Base-by-base conservation (phyloP, 2,329 filamentous ascomycete genomes). In the Zymoseptoria crescenta region DNA sequence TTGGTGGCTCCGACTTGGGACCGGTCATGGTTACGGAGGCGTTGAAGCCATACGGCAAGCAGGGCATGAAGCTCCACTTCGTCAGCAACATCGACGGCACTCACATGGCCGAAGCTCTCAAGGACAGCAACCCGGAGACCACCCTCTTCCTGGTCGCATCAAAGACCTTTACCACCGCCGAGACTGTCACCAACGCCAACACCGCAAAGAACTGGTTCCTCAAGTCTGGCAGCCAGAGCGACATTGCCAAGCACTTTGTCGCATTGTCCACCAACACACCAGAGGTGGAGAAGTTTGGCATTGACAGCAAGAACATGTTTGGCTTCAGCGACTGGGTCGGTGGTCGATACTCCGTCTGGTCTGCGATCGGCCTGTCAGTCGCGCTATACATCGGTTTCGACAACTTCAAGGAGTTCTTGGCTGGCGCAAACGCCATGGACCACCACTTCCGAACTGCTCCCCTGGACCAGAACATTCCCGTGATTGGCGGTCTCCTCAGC, bases 71-170 rank as follows among this genome's bases (percentile, higher is more conserved):
- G 65, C 84, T 97, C 52, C 93, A 97, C 83, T 99, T 99, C 71
- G 94, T 99, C 68, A 97, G 93, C 80, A 99, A 99, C 83, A 97
- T 99, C 73, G 94, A 99, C 74, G 94, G 94, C 67, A 99, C 94
- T 57, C 94, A 99, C 80, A 91, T 97, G 74, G 89, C 91, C 53
- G 94, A 99, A 80, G 92, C 94, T 55, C 84, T 97, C 62, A 87
- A 85, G 73, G 79, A 86, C 70, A 96, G 93, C 8, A 86, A 99
- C 75, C 93, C 93, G 54, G 94, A 99, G 81, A 96, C 93, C 53
- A 96, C 94, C n/a, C 88, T 99, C 65, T 97, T 99, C 87, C 83
- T 99, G 68, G 85, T 99, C 69, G 94, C 94, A 59, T 97, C 93
- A 77, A 99, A 99, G 87, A 99, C 94, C 64, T 99, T 99, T 79